Base-by-base conservation (phyloP, 83 land plant genomes). In the Picea abies region DNA sequence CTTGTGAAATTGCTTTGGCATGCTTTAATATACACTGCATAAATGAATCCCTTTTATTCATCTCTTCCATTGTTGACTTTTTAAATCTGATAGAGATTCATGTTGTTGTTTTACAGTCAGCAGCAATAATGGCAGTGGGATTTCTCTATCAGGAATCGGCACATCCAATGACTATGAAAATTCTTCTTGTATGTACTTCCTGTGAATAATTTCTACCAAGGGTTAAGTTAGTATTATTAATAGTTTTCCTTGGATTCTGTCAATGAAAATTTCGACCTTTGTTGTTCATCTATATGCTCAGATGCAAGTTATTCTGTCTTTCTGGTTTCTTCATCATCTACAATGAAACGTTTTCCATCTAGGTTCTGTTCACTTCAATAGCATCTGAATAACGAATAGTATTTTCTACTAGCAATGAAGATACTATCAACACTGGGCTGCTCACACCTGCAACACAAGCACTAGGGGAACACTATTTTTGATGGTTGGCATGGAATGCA, bases 141-240 rank as follows among this genome's bases (percentile, higher is more conserved):
- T 90, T 98, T 81, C 91, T 96, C 32, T 93, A 89, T 88, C 99
- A 98, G 88, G 99, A 99, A 81, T 93, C 99, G 41, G 95, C 97
- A 32, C 97, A 98, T 84, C 97, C 96, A 23, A 83, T 92, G 41
- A 93, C 94, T 7, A 98, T 96, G 89, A 93, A 94, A 71, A 88
- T 88, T 82, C 91, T 98, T 63, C 87, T 98, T 90, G 99, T 97
- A 90, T 12, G 82, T 80, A 37, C 44, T 69, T 35, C 37, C 9
- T 35, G 37, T 35, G 6, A 35, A 17, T 35, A 15, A 32, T 69
- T 35, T 49, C 11, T 49, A 10, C 52, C 8, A 49, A 9, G 2
- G 52, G 10, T 47, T 47, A 7, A 47, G 10, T 0, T 49, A 49
- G 11, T 49, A 49, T 49, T 49, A 49, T 9, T 49, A 9, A 49